phyloP scores from a whole-genome alignment of 192 early-diverging fungal species.

The Linnemannia hyalina region DNA sequence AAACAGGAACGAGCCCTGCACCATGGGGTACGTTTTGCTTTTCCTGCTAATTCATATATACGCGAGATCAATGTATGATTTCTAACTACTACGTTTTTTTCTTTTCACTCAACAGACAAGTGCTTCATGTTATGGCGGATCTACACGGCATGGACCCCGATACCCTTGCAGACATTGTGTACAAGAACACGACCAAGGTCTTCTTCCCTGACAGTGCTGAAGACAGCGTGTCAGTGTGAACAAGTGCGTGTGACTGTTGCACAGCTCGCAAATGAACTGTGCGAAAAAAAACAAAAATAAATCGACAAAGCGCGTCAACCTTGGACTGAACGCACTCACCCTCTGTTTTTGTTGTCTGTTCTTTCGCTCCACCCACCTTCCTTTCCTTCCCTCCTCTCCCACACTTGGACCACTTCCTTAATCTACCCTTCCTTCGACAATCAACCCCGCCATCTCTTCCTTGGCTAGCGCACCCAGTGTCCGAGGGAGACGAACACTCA shows the following conservation, averaged over 20 bases:
- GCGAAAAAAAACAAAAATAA: not conserved
- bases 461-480: not conserved
- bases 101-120: constrained; percentile 60
- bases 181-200: constrained; percentile 74
- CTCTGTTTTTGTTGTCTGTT: too few species aligned
- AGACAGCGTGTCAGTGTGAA: not conserved
- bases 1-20: constrained; percentile 88
- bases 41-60: not conserved
- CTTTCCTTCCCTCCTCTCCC: not conserved
- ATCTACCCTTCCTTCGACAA: not conserved
- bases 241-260: not conserved
- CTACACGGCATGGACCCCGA: constrained; percentile 67
- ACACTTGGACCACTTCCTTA: not conserved
- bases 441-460: not conserved
- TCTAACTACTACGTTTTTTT: not conserved
- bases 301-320: too few species aligned
- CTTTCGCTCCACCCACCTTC: too few species aligned
- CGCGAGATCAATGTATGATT: not conserved
- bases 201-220: constrained; percentile 65
- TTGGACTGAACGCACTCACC: too few species aligned
- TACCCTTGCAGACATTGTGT: constrained; percentile 71
- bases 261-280: not conserved
- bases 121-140: constrained; percentile 75
- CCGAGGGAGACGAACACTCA: not conserved
- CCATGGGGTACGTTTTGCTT: constrained; percentile 63